A percentile compares a stretch with the other conserved stretches of the same genome.
Evolutionary conservation across 768 basidiomycete species (phyloP).

Genomic region (Naganishia vaughanmartiniae): DNA sequence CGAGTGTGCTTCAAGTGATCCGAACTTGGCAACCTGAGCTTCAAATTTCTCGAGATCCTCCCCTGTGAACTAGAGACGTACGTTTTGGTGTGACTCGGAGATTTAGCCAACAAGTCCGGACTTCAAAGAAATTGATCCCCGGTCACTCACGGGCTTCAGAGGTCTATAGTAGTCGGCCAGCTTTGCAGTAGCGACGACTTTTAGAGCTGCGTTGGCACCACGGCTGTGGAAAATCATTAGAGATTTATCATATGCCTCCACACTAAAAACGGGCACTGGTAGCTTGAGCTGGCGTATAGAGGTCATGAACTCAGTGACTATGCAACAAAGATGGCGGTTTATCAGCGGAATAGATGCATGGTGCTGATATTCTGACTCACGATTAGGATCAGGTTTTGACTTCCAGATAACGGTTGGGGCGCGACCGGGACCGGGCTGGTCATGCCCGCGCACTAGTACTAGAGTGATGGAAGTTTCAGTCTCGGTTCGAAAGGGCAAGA

Average conservation of each 20-base stretch:
- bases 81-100: not conserved
- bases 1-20: constrained; percentile 46
- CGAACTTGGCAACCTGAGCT: constrained; percentile 39
- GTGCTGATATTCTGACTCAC: not conserved
- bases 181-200: constrained; percentile 33
- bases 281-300: constrained; percentile 33
- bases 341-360: constrained; percentile 24
- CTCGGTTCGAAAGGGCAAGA: no score
- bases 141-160: not conserved
- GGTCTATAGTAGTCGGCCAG: constrained; percentile 33
- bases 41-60: constrained; percentile 44
- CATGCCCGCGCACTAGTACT: constrained; percentile 42
- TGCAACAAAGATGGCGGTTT: not conserved
- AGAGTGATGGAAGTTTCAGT: not conserved
- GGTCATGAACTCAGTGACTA: constrained; percentile 34
- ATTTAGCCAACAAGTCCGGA: not conserved
- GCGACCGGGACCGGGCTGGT: constrained; percentile 40
- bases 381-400: constrained; percentile 32
- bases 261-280: constrained; percentile 37
- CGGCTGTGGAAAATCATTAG: constrained; percentile 33
- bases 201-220: constrained; percentile 35
- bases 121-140: not conserved
- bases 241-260: constrained; percentile 41
- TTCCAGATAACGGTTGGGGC: constrained; percentile 40
- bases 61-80: constrained; percentile 38